Base-by-base conservation (phyloP, 768 basidiomycete species). In the Neoboletus subvelutipes region DNA sequence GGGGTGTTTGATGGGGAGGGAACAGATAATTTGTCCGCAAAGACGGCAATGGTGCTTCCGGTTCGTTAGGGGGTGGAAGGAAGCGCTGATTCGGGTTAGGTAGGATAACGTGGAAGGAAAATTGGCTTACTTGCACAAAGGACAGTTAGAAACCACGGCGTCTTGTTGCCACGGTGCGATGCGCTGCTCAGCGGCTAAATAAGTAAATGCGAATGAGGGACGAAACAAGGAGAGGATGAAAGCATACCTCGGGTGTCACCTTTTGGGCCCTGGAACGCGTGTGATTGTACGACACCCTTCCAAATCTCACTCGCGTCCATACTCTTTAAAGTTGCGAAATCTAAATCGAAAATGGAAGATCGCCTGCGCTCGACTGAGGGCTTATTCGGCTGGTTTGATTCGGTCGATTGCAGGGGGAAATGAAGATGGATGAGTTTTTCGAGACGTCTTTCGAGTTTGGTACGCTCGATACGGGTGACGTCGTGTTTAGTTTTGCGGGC, bases 81-180 rank as follows among this genome's bases (percentile, higher is more conserved):
- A 83, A 49, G 82, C 79, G 62, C 83, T 84, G 55, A 45, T 28
- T 22, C n/a, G 42, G 18, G 49, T 70, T 43, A 64, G 56, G 48
- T 22, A 37, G 12, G 40, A 39, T 31, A 42, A 34, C 28, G 45
- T 9, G 18, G 28, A 55, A 13, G 31, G 41, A 45, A 43, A 47
- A 41, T 20, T 1, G 75, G 58, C 84, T 70, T 71, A 91, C 93
- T 67, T 71, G 83, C 96, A 99, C 59, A 96, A 75, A 1, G 92
- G 88, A 75, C 96, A 99, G 57, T 86, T 85, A 45, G 80, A 82
- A 1, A 86, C 92, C 4, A 77, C 65, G 1, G 82, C 77, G 67
- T 98, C 96, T 40, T 89, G 85, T 69, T 97, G 85, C 96, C 96
- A 99, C 5, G 93, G 93, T 3, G 97, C 94, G 62, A 99, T 94